phyloP scores from a whole-genome alignment of 257 asterid genomes.

The Gynochthodes officinalis region DNA sequence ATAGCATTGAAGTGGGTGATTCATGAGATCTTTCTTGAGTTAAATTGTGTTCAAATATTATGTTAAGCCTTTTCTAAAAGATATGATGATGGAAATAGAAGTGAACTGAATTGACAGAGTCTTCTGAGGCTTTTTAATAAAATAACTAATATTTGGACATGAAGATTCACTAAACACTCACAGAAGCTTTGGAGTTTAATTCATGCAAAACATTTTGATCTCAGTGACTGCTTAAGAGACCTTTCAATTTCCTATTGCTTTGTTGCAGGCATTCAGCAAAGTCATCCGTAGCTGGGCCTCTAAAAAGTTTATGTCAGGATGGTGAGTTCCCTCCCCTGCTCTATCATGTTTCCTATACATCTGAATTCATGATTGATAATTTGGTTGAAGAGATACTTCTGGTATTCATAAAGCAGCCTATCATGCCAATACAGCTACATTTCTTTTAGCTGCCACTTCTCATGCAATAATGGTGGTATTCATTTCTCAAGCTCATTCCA shows the following conservation, averaged over 20 bases:
- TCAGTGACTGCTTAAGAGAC: background rate
- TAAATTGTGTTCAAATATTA: background rate
- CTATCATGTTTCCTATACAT: background rate
- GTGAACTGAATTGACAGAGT: background rate
- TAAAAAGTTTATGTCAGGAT: slow-evolving; percentile 76
- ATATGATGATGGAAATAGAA: background rate
- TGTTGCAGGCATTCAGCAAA: slow-evolving; percentile 59
- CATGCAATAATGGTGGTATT: background rate
- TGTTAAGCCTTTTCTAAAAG: background rate
- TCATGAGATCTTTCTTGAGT: background rate
- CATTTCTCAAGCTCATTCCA: background rate
- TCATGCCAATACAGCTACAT: background rate
- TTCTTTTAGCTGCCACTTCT: background rate
- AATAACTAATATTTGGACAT: background rate
- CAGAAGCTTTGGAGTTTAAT: background rate
- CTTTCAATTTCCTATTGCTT: background rate
- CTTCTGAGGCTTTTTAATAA: background rate
- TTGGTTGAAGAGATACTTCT: background rate
- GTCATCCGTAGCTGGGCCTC: slow-evolving; percentile 78
- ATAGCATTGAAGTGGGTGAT: background rate
- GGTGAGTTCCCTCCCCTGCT: slow-evolving; percentile 36
- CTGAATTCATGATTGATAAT: background rate
- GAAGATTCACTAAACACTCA: background rate
- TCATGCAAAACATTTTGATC: background rate
- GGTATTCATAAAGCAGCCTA: background rate